Evolutionary conservation across 2,329 filamentous ascomycete species (phyloP), one percentile per base, ranked within the genome.

Genomic region (Grosmannia serpens): DNA sequence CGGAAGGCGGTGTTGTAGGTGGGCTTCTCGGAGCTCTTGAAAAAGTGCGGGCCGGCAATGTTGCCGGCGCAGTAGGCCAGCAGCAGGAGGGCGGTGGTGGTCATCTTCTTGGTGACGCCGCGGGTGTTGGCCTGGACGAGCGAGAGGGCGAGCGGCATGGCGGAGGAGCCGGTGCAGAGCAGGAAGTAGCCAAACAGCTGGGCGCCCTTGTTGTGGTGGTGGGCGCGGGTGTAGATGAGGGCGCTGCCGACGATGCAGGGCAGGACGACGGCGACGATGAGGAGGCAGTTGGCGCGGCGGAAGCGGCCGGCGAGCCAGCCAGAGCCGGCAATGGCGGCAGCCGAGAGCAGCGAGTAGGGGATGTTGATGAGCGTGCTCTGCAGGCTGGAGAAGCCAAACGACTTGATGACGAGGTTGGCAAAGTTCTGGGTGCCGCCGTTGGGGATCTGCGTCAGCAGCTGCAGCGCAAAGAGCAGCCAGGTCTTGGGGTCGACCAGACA

Each of bases 381-480:
- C 35, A 83, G 69, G 44, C 74, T 73, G 0, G 77, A 77, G 66
- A 82, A 83, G 10, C 78, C 77, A 55, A 83, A 82, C 5, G 77
- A 80, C 52, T 70, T 73, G 65, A 83, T 74, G 57, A 83, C 77
- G 41, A 83, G 73, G 64, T 82, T 83, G 47, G 77, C 77, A 54
- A 84, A 84, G 63, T 76, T 80, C 63, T 81, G 77, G 0, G 80
- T 82, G 27, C 83, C 82, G 35, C 82, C 82, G 61, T 85, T 86
- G 47, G 83, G 81, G 27, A 85, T 83, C 67, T 82, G 78, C 2
- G 75, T 78, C 3, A 79, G 67, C 5, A 84, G 61, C 26, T 77
- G 74, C 26, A 85, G 75, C 2, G 70, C 71, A 59, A 82, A 74
- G 52, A 85, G 74, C 53, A 84, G 70, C 81, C 80, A 85, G 0